Evolutionary conservation across 2,329 filamentous ascomycete genomes (phyloP), one percentile per base, ranked within the genome.

Genomic region (Botryosphaeria dothidea): DNA sequence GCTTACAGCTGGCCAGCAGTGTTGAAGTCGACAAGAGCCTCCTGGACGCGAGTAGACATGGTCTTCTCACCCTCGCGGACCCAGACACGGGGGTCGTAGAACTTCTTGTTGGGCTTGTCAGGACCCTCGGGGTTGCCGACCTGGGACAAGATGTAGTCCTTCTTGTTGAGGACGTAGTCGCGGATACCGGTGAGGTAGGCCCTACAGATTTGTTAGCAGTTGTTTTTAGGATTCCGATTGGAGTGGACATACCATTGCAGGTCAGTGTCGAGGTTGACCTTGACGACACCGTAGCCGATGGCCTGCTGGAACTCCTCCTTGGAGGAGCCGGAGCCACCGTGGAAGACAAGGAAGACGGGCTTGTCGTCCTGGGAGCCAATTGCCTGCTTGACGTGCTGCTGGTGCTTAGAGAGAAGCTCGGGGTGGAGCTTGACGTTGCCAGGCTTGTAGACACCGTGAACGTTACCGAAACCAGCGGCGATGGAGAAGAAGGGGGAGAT

Each of bases 91-190:
- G 93, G 92, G 83, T 92, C 82, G 75, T 83, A 82, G 77, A 78
- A 82, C 79, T 97, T 98, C 92, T 99, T 99, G 89, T 99, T 99
- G 77, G 95, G 94, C 90, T 98, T 98, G 84, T 97, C 92, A 21
- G 88, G 89, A 67, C 94, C 93, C 58, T 98, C 93, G 70, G 94
- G 94, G 87, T 98, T 99, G 75, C 95, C 95, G 72, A 99, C 90
- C 75, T 92, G 87, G 67, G 85, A 88, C 83, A 86, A 83, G 72
- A 99, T 83, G 86, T 98, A 99, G 74, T 97, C 94, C 84, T 96
- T 93, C 88, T 97, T 97, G 80, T 88, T 91, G 75, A 92, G 81
- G 78, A 98, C 86, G 85, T 93, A 99, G 84, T 99, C 94, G 69
- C 95, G 92, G 84, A 98, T 91, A 83, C 95, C 95, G 68, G 83